Evolutionary conservation across 306 rosid genomes (phyloP), one percentile per base, ranked within the genome.

Genomic region (Morella rubra): DNA sequence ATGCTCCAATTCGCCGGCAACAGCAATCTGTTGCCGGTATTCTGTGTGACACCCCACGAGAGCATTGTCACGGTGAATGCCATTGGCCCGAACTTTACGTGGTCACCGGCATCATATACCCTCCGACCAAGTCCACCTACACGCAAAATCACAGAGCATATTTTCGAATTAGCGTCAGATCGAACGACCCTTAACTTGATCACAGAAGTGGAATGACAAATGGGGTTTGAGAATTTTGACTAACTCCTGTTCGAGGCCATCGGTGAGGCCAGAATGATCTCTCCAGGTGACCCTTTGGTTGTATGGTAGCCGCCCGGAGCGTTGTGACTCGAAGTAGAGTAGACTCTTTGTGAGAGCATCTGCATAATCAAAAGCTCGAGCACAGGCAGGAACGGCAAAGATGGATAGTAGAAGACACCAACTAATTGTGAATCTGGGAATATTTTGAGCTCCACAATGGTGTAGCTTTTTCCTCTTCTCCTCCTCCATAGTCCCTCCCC

Each of bases 21-120:
- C 87, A 67, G 84, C 86, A 66, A 95, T 90, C 65, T 95, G 83
- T 70, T 79, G 81, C 73, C 88, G 59, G 85, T 80, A 89, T 69
- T 95, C 98, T 18, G 88, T n/a, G n/a, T 80, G 77, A 86, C 96
- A 71, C 97, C 58, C 98, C 98, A 95, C 24, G 97, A 90, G 14
- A 95, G 97, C 97, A 95, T 92, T 45, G 98, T 95, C 55, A 95
- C 89, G 2, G 98, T 95, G 83, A 95, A 95, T 24, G 97, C 98
- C 98, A 94, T 94, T 56, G 98, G 85, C 12, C 98, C 97, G 71
- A 94, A 94, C 78, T 95, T 95, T 18, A 95, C 98, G n/a, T 95
- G 97, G 82, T 95, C 98, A 8, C 98, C 98, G 12, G 98, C 98
- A 74, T 95, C 98, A 71, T 95, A 92, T 95, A 95, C 55, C 98